Evolutionary conservation across 495 filamentous ascomycete genomes (phyloP).

Genomic region (Annulohypoxylon maeteangense): DNA sequence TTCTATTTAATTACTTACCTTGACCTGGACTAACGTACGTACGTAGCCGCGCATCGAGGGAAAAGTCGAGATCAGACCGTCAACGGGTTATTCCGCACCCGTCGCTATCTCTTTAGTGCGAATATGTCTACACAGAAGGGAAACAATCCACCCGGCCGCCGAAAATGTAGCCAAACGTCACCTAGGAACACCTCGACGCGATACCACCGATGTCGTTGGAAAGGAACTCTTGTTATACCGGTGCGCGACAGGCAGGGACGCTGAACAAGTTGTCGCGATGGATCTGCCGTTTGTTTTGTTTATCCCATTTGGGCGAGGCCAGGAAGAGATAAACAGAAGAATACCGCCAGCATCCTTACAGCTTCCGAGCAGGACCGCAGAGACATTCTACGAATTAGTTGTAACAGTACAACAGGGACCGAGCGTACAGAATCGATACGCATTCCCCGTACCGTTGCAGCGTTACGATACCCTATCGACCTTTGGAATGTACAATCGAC

Average conservation of each 20-base stretch:
- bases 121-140: conserved; percentile 89
- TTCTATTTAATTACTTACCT: conserved; percentile 24
- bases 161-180: conserved; percentile 93
- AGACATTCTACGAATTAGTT: conserved; percentile 96
- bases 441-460: conserved; percentile 89
- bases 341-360: conserved; percentile 94
- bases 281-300: conserved; percentile 97
- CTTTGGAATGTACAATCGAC: conserved; percentile 99
- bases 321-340: conserved; percentile 84
- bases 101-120: conserved; percentile 93
- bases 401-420: conserved; percentile 94
- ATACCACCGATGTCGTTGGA: conserved; percentile 90
- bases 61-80: conserved; percentile 95
- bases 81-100: conserved; percentile 82
- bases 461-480: conserved; percentile 97
- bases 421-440: conserved; percentile 85
- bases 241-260: conserved; percentile 82
- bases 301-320: conserved; percentile 91
- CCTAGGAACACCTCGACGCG: conserved; percentile 89
- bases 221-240: conserved; percentile 94
- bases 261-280: conserved; percentile 93
- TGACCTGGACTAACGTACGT: conserved; percentile 48
- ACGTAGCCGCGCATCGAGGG: conserved; percentile 91
- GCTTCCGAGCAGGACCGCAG: conserved; percentile 88
- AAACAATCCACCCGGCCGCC: conserved; percentile 95